These are phyloP conservation scores for Garcileccinum viscosum DNA, from an alignment of 1,284 basidiomycete genomes.

Conservation along the genomic window DNA sequence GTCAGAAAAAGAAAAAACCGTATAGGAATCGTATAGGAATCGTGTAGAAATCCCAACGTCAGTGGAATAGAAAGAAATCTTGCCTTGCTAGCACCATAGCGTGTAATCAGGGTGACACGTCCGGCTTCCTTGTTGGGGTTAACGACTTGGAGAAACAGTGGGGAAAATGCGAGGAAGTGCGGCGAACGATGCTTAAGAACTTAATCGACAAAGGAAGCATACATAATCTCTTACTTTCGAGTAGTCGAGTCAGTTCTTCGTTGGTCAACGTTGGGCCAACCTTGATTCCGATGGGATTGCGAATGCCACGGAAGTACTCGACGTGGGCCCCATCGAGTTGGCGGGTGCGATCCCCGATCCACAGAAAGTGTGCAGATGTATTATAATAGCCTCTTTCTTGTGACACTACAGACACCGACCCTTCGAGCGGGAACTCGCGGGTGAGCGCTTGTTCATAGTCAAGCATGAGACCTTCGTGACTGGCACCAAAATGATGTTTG, in stretches of 20 bases:
- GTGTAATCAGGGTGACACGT: slow-evolving; percentile 88
- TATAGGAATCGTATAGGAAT: not conserved
- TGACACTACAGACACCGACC: slow-evolving; percentile 1
- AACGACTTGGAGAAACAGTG: slow-evolving; percentile 61
- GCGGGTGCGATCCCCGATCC: slow-evolving; percentile 97
- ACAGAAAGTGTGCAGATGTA: slow-evolving; percentile 91
- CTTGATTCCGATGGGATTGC: slow-evolving; percentile 97
- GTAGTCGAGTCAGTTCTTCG: slow-evolving; percentile 81
- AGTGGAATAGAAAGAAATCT: not conserved
- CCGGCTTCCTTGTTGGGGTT: slow-evolving; percentile 87
- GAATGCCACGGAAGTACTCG: slow-evolving; percentile 93
- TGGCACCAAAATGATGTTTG: slow-evolving; percentile 39
- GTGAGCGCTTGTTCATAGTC: slow-evolving; percentile 95
- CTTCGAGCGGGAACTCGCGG: slow-evolving; percentile 53
- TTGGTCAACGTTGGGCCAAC: slow-evolving; percentile 88
- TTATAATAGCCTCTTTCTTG: slow-evolving; percentile 70
- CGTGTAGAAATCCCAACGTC: not conserved
- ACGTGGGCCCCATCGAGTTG: slow-evolving; percentile 93
- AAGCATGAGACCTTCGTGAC: slow-evolving; percentile 93
- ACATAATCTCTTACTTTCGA: slow-evolving; percentile 70
- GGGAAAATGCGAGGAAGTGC: not conserved
- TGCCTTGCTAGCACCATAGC: slow-evolving; percentile 91
- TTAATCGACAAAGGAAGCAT: not conserved
- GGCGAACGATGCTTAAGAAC: not conserved
- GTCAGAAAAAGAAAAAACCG: not conserved